Base-by-base conservation (phyloP, 2,329 filamentous ascomycete genomes). In the Pezizomycotina sp. region DNA sequence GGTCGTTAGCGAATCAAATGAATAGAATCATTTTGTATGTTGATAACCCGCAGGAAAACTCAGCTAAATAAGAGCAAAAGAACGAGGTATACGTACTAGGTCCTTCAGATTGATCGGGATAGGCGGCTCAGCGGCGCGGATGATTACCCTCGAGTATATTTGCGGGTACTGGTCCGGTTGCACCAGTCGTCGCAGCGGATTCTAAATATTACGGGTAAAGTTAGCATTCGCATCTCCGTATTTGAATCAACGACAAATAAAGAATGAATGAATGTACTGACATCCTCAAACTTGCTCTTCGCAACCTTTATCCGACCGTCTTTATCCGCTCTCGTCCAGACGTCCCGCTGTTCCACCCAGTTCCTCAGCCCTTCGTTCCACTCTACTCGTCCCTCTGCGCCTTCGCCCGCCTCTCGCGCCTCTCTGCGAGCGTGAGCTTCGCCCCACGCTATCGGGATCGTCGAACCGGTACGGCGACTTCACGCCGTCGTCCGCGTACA, bases 41-140 rank as follows among this genome's bases (percentile, higher is more conserved):
- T n/a, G n/a, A n/a, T n/a, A n/a, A n/a, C n/a, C n/a, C n/a, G n/a
- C n/a, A n/a, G 30, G 10, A 13, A 4, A 20, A 27, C 18, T 14
- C n/a, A 25, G 14, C 20, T 29, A 10, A 15, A 6, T 9, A 14
- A 9, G 22, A 12, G 9, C 13, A n/a, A 38, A 12, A 12, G 21
- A 13, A 18, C 10, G 23, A 10, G 27, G 21, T 7, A 25, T 23
- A 18, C 33, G 31, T 14, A 44, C 41, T 42, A 52, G 46, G 21
- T 50, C 47, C 14, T 39, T 35, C 13, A 52, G 37, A 21, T 47
- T 47, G 16, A 52, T 49, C 14, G 50, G 50, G 9, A 52, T 45
- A 5, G 46, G 48, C 2, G 49, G 48, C 8, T 46, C 44, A 13
- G 42, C 43, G 12, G 41, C 36, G 5, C 44, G 42, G 16, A 48